phyloP scores from a whole-genome alignment of 768 basidiomycete species.

The Mycena maculata region DNA sequence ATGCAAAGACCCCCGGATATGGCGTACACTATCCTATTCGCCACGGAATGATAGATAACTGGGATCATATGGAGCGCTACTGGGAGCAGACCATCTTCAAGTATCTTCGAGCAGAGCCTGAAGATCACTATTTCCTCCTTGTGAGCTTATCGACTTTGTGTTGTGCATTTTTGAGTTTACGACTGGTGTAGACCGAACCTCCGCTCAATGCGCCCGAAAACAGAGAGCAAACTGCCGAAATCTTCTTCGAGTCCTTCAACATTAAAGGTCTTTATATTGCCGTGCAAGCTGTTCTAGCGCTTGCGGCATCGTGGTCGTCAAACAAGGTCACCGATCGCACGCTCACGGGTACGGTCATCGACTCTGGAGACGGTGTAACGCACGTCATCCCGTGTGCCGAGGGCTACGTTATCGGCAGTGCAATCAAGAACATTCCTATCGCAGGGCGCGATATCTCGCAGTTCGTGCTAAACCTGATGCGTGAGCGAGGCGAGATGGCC shows the following conservation, averaged over 20 bases:
- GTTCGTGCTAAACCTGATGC: constrained; percentile 94
- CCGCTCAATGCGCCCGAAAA: constrained; percentile 99
- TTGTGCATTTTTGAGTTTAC: background rate
- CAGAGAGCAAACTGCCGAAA: constrained; percentile 98
- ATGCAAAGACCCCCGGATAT: constrained; percentile 94
- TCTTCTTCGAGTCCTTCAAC: constrained; percentile 99
- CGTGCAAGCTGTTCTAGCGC: constrained; percentile 97
- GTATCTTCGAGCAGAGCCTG: constrained; percentile 97
- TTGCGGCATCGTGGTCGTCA: constrained; percentile 97
- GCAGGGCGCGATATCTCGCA: constrained; percentile 97
- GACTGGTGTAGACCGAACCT: constrained; percentile 85
- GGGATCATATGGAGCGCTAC: constrained; percentile 99
- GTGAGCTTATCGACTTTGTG: constrained; percentile 68
- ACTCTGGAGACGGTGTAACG: constrained; percentile 99
- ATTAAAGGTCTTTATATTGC: constrained; percentile 98
- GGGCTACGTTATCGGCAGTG: constrained; percentile 98
- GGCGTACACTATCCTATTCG: constrained; percentile 96
- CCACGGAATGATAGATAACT: constrained; percentile 98
- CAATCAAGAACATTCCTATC: constrained; percentile 99
- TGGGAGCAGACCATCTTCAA: constrained; percentile 99
- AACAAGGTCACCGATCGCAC: constrained; percentile 90
- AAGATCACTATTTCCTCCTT: constrained; percentile 97
- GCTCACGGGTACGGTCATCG: constrained; percentile 96
- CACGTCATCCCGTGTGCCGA: constrained; percentile 97
- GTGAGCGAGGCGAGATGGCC: constrained; percentile 93